phyloP scores from a whole-genome alignment of 345 rosid genomes.

The Hibiscus syriacus region DNA sequence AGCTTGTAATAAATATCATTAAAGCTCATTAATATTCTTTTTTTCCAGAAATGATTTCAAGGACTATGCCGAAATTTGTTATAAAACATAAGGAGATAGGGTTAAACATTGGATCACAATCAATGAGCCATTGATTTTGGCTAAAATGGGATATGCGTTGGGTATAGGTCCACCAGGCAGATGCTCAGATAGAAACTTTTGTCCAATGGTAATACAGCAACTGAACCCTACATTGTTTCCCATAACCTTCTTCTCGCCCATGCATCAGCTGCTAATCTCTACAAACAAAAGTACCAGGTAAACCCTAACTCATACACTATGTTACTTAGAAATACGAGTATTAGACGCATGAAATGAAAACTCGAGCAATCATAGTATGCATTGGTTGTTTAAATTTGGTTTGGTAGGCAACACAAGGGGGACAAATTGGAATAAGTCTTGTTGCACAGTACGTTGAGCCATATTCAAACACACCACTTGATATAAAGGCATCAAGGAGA shows the following conservation, averaged over 20 bases:
- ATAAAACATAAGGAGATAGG: constrained; percentile 35
- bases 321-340: too few relatives aligned
- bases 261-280: too few relatives aligned
- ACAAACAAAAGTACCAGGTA: too few relatives aligned
- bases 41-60: constrained; percentile 41
- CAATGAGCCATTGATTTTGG: constrained; percentile 30
- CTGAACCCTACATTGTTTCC: constrained; percentile 43
- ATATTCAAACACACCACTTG: constrained; percentile 25
- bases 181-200: too few relatives aligned
- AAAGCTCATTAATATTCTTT: neutral
- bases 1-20: neutral
- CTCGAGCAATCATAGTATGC: too few relatives aligned
- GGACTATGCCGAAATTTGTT: constrained; percentile 34
- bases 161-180: constrained; percentile 23
- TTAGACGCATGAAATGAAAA: too few relatives aligned
- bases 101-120: constrained; percentile 41
- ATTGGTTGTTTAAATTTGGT: neutral
- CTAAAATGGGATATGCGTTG: constrained; percentile 18
- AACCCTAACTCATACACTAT: too few relatives aligned
- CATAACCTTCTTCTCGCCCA: too few relatives aligned
- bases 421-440: too few relatives aligned
- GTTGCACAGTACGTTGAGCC: constrained; percentile 30
- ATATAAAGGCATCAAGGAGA: constrained; percentile 26
- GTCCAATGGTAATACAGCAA: constrained; percentile 28
- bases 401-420: constrained; percentile 18